Evolutionary conservation across 1,284 basidiomycete species (phyloP).

Genomic region (Rhizoctonia solani): DNA sequence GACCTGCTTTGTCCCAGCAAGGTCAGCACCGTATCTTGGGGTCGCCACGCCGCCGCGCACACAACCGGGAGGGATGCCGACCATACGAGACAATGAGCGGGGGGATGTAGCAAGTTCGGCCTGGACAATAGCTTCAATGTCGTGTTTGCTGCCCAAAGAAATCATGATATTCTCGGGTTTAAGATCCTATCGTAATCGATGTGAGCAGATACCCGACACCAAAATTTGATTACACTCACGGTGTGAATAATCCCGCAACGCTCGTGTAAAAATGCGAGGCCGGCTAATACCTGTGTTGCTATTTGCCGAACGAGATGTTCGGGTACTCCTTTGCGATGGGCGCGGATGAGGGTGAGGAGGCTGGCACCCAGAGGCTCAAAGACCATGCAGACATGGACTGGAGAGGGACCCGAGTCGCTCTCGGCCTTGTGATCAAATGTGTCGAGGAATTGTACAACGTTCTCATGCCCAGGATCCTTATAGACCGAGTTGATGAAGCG

Average conservation of each 20-base stretch:
- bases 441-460: conserved; percentile 93
- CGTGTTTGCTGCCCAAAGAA: conserved; percentile 27
- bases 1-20: conserved; percentile 45
- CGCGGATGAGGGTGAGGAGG: conserved; percentile 71
- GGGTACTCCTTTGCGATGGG: conserved; percentile 69
- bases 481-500: conserved; percentile 69
- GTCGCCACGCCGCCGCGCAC: conserved; percentile 28
- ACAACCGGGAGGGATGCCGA: conserved; percentile 30
- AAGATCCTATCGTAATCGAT: conserved; percentile 59
- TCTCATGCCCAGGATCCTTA: conserved; percentile 50
- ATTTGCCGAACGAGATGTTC: conserved; percentile 94
- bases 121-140: conserved; percentile 28
- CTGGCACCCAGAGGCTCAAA: conserved; percentile 99
- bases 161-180: conserved; percentile 99
- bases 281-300: conserved; percentile 93
- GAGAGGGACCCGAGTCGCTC: background rate
- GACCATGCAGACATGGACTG: conserved; percentile 67
- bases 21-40: conserved; percentile 20
- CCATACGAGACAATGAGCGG: conserved; percentile 28
- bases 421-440: conserved; percentile 81
- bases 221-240: background rate
- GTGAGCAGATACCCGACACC: background rate
- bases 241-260: conserved; percentile 96
- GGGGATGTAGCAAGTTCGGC: conserved; percentile 25
- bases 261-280: conserved; percentile 96